phyloP scores from a whole-genome alignment of 805 yeast genomes.

The Hanseniaspora taiwanica region DNA sequence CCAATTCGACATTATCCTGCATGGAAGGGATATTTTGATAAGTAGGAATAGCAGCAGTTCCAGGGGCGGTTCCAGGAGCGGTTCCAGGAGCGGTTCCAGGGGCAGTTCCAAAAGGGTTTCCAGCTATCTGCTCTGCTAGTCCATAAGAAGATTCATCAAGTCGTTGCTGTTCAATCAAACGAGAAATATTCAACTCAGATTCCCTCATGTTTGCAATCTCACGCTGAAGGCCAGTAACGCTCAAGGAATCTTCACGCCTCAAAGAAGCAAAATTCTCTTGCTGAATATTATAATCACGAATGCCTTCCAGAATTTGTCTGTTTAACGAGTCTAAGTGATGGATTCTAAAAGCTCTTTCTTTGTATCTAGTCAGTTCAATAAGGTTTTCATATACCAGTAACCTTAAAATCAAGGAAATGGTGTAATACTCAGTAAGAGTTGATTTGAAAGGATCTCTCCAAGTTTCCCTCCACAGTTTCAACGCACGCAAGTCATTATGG shows the following conservation, averaged over 20 bases:
- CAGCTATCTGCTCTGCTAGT: constrained; percentile 4
- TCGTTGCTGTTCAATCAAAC: constrained; percentile 3
- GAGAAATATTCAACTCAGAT: too few species aligned
- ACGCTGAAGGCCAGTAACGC: background rate
- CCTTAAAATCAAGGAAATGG: constrained; percentile 21
- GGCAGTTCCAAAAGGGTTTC: constrained; percentile 5
- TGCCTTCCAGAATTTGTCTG: background rate
- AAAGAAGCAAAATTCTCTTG: background rate
- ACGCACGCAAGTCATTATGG: constrained; percentile 16
- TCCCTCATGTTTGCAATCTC: constrained; percentile 6
- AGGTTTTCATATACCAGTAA: constrained; percentile 22
- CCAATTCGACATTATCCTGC: too few species aligned
- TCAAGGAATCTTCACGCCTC: background rate
- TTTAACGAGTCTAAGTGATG: constrained; percentile 8
- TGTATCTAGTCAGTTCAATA: constrained; percentile 20
- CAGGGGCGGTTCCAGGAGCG: too few species aligned
- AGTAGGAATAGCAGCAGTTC: too few species aligned
- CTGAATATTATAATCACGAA: background rate
- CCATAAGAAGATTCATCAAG: background rate
- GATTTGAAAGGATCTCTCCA: constrained; percentile 17
- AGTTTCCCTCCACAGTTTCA: constrained; percentile 18
- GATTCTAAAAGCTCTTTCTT: constrained; percentile 19
- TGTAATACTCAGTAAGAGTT: constrained; percentile 17
- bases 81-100: too few species aligned
- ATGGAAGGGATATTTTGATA: too few species aligned